Evolutionary conservation across 2,329 filamentous ascomycete species (phyloP).

Genomic region (Orbilia ellipsospora): DNA sequence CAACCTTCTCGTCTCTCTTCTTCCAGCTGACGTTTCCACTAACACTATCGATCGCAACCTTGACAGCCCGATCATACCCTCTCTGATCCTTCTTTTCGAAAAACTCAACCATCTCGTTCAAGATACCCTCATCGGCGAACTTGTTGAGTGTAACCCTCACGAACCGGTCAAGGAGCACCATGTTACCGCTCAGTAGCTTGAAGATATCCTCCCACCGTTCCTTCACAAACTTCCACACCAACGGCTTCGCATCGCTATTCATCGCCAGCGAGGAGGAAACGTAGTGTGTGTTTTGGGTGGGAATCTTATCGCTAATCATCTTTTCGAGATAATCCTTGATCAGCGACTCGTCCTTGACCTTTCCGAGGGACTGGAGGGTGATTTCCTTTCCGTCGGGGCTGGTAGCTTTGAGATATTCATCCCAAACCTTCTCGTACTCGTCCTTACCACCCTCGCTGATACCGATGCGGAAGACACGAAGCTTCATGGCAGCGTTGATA

Average conservation of each 20-base stretch:
- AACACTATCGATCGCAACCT: conserved; percentile 86
- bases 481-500: conserved; percentile 83
- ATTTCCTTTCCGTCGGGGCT: conserved; percentile 93
- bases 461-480: conserved; percentile 81
- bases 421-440: conserved; percentile 79
- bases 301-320: conserved; percentile 84
- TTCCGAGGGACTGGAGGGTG: conserved; percentile 79
- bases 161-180: conserved; percentile 84
- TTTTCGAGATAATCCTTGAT: conserved; percentile 76
- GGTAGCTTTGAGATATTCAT: conserved; percentile 83
- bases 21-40: conserved; percentile 84
- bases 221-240: conserved; percentile 88
- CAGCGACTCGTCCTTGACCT: conserved; percentile 75
- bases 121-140: conserved; percentile 76
- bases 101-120: conserved; percentile 83
- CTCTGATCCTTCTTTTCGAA: conserved; percentile 87
- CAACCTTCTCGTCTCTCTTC: conserved; percentile 75
- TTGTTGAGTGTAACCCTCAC: conserved; percentile 80
- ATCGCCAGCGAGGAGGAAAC: conserved; percentile 77
- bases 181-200: conserved; percentile 79
- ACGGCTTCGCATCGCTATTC: conserved; percentile 77
- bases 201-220: conserved; percentile 81
- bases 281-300: conserved; percentile 86
- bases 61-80: conserved; percentile 85
- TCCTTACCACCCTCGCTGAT: conserved; percentile 77